Evolutionary conservation across 306 rosid species (phyloP).

Genomic region (Cicer pinnatifidum): DNA sequence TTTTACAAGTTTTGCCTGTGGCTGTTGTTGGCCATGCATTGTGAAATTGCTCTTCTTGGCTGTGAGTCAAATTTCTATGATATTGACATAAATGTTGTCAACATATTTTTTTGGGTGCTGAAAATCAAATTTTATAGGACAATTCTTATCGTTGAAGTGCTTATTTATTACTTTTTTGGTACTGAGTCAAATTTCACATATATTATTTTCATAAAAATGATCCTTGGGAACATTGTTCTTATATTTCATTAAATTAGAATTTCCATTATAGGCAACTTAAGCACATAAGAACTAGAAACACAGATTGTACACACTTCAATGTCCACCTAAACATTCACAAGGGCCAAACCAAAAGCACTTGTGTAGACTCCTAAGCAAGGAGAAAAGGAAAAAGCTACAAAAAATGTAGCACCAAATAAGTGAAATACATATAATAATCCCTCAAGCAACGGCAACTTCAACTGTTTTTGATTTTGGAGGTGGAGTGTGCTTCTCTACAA

Average conservation of each 20-base stretch:
- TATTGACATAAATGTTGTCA: too few species aligned
- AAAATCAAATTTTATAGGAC: not conserved
- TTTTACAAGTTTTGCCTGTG: not conserved
- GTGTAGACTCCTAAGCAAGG: not conserved
- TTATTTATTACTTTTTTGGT: too few species aligned
- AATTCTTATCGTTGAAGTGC: too few species aligned
- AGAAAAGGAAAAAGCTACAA: not conserved
- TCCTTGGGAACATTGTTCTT: not conserved
- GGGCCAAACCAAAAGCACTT: not conserved
- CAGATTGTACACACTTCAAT: not conserved
- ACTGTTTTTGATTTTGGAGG: slow-evolving; percentile 64
- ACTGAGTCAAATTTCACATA: too few species aligned
- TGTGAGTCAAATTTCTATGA: too few species aligned
- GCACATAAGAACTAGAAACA: not conserved
- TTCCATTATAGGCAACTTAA: not conserved
- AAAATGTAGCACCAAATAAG: not conserved
- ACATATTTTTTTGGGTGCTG: not conserved
- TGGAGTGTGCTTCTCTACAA: slow-evolving; percentile 71
- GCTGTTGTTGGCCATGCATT: not conserved
- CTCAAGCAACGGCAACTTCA: slow-evolving; percentile 54
- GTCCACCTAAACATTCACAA: not conserved
- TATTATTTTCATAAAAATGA: not conserved
- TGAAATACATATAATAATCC: not conserved
- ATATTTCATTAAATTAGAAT: not conserved
- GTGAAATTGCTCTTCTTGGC: not conserved